A percentile compares a stretch with the other conserved stretches of the same genome.
Evolutionary conservation across 2,329 filamentous ascomycete species (phyloP).

Genomic region (Dactylellina sp.): DNA sequence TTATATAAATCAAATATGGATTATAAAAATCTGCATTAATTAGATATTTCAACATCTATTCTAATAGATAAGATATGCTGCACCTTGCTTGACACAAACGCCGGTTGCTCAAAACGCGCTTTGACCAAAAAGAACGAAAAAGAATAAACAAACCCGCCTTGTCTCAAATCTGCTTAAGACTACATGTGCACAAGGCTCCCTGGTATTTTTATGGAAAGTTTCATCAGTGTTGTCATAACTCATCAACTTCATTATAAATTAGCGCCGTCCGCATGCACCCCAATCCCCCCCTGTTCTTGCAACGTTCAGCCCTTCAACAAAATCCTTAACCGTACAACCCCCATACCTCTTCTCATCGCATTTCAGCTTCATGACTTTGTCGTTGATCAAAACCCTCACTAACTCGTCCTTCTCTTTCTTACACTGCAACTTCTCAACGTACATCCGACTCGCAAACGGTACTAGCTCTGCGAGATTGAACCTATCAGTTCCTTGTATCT

Average conservation of each 20-base stretch:
- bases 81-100: no score
- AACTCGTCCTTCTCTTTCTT: constrained; percentile 71
- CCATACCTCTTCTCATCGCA: constrained; percentile 79
- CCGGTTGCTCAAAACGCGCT: no score
- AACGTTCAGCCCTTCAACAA: constrained; percentile 81
- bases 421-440: constrained; percentile 89
- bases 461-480: constrained; percentile 83
- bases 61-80: no score
- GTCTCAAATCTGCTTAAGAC: no score
- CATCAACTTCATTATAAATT: neutral
- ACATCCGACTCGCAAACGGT: constrained; percentile 84
- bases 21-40: no score
- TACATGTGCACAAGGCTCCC: no score
- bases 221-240: neutral
- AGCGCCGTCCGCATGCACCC: constrained; percentile 70
- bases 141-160: no score
- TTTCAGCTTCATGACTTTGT: constrained; percentile 78
- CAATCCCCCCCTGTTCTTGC: constrained; percentile 78
- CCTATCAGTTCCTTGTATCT: constrained; percentile 68
- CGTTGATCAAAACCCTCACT: constrained; percentile 84
- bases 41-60: no score
- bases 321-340: constrained; percentile 76
- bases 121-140: no score
- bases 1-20: no score
- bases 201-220: no score